These are phyloP conservation scores for Eustoma russellianum DNA, from an alignment of 257 asterid genomes.

Conservation along the genomic window DNA sequence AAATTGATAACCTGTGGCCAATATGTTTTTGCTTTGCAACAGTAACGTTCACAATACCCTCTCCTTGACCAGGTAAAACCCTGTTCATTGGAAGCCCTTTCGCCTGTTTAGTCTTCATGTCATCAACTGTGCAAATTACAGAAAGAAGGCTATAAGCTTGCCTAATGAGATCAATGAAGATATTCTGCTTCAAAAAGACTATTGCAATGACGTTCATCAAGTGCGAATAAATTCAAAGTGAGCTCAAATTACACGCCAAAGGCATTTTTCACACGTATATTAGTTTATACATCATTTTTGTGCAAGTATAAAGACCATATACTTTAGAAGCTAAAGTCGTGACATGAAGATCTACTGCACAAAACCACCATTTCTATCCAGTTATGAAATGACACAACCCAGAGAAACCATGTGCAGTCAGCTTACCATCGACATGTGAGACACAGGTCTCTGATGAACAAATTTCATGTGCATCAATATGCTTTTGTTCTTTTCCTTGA, in stretches of 20 bases:
- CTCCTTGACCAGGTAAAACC: constrained; percentile 24
- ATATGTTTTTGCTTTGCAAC: constrained; percentile 60
- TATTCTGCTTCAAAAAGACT: constrained; percentile 3
- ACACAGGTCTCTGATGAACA: constrained; percentile 8
- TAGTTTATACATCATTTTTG: constrained; percentile 26
- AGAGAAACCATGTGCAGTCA: constrained; percentile 36
- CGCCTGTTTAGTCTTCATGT: constrained; percentile 15
- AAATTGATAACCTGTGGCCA: constrained; percentile 46
- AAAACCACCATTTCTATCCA: too few species aligned
- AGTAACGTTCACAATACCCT: constrained; percentile 19
- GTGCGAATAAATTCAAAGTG: neutral
- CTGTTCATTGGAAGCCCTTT: constrained; percentile 24
- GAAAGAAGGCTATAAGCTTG: constrained; percentile 21
- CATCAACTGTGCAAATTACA: constrained; percentile 36
- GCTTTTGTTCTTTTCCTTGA: constrained; percentile 16
- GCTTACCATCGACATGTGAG: constrained; percentile 12
- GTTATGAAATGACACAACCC: constrained; percentile 8
- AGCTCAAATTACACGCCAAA: neutral
- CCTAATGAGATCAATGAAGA: constrained; percentile 2
- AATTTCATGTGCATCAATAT: constrained; percentile 6
- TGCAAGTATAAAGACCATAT: constrained; percentile 29
- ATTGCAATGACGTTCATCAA: constrained; percentile 1
- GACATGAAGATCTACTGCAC: constrained; percentile 10
- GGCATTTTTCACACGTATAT: neutral
- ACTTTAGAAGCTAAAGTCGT: constrained; percentile 6